Percentiles rank a stretch among this genome's conserved stretches.
These are phyloP conservation scores for Porcisia hertigi DNA, from an alignment of 208 protist species.

Conservation along the genomic window DNA sequence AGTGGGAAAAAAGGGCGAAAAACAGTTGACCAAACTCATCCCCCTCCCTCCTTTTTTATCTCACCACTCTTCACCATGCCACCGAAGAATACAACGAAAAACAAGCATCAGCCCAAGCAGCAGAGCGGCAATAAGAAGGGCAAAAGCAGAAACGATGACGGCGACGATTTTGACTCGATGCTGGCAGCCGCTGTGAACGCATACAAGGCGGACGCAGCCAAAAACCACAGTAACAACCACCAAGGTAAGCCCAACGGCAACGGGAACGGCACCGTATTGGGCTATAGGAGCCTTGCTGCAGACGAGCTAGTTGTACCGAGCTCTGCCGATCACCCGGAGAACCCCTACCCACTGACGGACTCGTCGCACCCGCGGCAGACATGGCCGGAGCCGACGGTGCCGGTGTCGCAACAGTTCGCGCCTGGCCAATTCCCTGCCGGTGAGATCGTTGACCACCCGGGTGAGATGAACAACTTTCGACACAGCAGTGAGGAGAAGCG, in stretches of 20 bases:
- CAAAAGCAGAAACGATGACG: constrained; percentile 41
- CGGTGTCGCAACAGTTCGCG: constrained; percentile 85
- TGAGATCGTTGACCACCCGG: constrained; percentile 87
- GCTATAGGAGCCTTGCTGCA: constrained; percentile 37
- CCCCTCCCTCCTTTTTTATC: no score
- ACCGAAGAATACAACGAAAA: constrained; percentile 32
- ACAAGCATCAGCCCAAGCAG: constrained; percentile 22
- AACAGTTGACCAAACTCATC: background rate
- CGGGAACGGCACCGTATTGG: background rate
- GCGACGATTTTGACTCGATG: constrained; percentile 80
- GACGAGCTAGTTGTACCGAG: constrained; percentile 51
- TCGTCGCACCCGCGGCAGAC: constrained; percentile 75
- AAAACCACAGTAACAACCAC: constrained; percentile 38
- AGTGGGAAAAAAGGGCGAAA: background rate
- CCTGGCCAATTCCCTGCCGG: constrained; percentile 75
- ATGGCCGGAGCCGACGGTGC: constrained; percentile 94
- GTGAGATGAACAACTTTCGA: constrained; percentile 91
- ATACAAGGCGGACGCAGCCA: constrained; percentile 45
- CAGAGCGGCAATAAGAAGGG: constrained; percentile 37
- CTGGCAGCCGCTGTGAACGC: constrained; percentile 66
- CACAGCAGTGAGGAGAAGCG: constrained; percentile 93
- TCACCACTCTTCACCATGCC: constrained; percentile 33
- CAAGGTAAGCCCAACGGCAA: constrained; percentile 28
- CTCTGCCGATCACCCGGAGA: constrained; percentile 76
- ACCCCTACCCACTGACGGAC: constrained; percentile 64